These are phyloP conservation scores for Dianthus caryophyllus DNA, from an alignment of 148 eudicot genomes.

Conservation along the genomic window DNA sequence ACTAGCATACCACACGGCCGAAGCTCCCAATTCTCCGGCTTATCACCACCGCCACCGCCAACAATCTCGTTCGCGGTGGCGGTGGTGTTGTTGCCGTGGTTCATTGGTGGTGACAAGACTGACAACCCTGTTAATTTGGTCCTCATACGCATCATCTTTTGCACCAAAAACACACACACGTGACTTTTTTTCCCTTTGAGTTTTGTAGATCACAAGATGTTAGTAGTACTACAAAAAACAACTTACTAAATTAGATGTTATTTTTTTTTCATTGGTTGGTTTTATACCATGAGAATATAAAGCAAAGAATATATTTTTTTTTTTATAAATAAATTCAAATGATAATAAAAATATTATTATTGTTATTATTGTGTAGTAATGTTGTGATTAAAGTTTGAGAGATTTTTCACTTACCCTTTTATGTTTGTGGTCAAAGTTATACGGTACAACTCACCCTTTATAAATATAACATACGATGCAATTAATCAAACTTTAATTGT, in stretches of 20 bases:
- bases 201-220: not conserved
- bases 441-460: slow-evolving; percentile 1
- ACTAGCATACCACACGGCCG: slow-evolving; percentile 92
- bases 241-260: slow-evolving; percentile 1
- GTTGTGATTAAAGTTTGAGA: slow-evolving; percentile 19
- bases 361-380: slow-evolving; percentile 12
- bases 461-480: slow-evolving; percentile 1
- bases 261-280: slow-evolving; percentile 18
- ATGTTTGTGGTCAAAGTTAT: slow-evolving; percentile 28
- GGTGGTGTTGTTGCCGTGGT: slow-evolving; percentile 17
- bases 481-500: slow-evolving; percentile 17
- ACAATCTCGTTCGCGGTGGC: slow-evolving; percentile 18
- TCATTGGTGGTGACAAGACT: too few species aligned
- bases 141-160: slow-evolving; percentile 77
- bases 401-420: slow-evolving; percentile 19
- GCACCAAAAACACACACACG: slow-evolving; percentile 26
- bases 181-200: too few species aligned
- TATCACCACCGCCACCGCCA: slow-evolving; percentile 19
- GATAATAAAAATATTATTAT: too few species aligned
- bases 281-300: not conserved
- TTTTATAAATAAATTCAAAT: too few species aligned
- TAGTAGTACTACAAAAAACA: not conserved
- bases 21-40: slow-evolving; percentile 65
- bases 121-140: slow-evolving; percentile 40
- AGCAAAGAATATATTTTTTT: slow-evolving; percentile 7